A percentile compares a stretch with the other conserved stretches of the same genome.
Evolutionary conservation across 2,329 filamentous ascomycete species (phyloP).

Genomic region (Ascochyta lentis): DNA sequence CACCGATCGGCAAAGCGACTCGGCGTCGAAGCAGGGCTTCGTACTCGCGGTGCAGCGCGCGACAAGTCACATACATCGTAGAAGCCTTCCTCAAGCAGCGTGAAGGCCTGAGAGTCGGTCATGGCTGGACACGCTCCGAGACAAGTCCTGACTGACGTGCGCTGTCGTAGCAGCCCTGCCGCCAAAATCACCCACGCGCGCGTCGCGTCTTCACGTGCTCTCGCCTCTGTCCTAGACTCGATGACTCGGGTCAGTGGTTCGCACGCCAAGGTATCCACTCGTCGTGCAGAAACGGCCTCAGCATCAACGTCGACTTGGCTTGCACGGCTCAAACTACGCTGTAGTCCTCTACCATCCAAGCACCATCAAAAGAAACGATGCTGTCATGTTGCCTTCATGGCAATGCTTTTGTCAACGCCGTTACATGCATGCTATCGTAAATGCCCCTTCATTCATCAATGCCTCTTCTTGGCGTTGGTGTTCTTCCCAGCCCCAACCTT

Average conservation of each 20-base stretch:
- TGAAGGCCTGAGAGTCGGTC: constrained; percentile 40
- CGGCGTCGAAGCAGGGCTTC: constrained; percentile 22
- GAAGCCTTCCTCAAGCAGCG: constrained; percentile 36
- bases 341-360: too few relatives aligned
- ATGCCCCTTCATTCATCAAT: constrained; percentile 1
- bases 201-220: constrained; percentile 11
- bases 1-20: constrained; percentile 34
- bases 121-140: constrained; percentile 25
- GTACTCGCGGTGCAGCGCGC: constrained; percentile 23
- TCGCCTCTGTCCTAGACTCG: background rate
- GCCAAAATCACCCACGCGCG: background rate
- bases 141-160: background rate
- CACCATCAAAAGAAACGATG: too few relatives aligned
- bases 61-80: constrained; percentile 43
- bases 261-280: too few relatives aligned
- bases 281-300: too few relatives aligned
- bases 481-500: constrained; percentile 85
- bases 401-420: background rate
- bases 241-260: background rate
- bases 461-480: constrained; percentile 78
- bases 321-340: background rate
- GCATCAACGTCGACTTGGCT: too few relatives aligned
- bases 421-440: background rate
- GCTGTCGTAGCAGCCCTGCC: background rate
- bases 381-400: background rate